phyloP scores from a whole-genome alignment of 371 early-diverging fungal species.

The Dichotomocladium elegans region DNA sequence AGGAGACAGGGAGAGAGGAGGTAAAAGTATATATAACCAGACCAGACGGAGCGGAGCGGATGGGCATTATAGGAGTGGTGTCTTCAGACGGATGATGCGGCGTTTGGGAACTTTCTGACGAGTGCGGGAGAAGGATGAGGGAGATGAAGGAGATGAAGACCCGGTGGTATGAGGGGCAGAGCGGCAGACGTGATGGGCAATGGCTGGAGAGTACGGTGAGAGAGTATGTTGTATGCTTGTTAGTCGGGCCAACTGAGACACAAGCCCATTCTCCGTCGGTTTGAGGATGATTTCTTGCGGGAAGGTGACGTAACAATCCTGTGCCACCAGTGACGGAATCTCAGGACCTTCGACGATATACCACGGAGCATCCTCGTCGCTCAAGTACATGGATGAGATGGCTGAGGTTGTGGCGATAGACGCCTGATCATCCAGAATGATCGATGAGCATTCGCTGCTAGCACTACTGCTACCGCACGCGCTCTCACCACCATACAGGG shows the following conservation, averaged over 20 bases:
- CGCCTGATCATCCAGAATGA: conserved; percentile 1
- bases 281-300: conserved; percentile 51
- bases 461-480: conserved; percentile 10
- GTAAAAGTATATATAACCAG: background rate
- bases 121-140: conserved; percentile 22
- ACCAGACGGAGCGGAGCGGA: background rate
- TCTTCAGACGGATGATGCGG: conserved; percentile 23
- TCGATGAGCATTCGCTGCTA: conserved; percentile 8
- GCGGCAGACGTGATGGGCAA: conserved; percentile 77
- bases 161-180: conserved; percentile 51
- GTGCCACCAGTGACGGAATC: conserved; percentile 6
- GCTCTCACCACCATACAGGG: background rate
- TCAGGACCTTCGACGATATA: conserved; percentile 27
- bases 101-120: conserved; percentile 35
- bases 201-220: conserved; percentile 71
- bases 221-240: conserved; percentile 81
- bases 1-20: background rate
- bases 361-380: conserved; percentile 39
- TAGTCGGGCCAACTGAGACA: conserved; percentile 79
- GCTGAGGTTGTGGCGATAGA: conserved; percentile 1
- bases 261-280: conserved; percentile 69
- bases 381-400: conserved; percentile 10
- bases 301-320: conserved; percentile 7
- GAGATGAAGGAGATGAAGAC: too few relatives aligned
- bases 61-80: background rate